Base-by-base conservation (phyloP, 2,329 filamentous ascomycete genomes). In the Zymoseptoria tritici region DNA sequence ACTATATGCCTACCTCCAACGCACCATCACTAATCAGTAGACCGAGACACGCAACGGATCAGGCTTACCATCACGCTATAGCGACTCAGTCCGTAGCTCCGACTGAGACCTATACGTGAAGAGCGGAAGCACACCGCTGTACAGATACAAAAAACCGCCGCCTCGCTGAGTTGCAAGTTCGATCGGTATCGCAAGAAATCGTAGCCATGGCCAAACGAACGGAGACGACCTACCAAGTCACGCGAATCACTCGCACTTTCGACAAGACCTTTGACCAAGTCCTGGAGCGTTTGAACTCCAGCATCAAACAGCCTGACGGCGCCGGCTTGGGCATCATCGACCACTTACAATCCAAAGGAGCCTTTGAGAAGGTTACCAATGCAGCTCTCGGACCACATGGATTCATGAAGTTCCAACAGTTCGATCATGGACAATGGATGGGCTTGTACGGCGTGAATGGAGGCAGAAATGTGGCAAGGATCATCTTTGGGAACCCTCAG, bases 401-500 rank as follows among this genome's bases (percentile, higher is more conserved):
- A 5, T 63, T 63, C 22, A 63, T 63, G 59, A 59, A 63, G 53
- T 63, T 63, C 42, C 52, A 55, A 29, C 57, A 55, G 20, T 57
- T 63, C 22, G 22, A 58, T 24, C 61, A 61, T 54, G 61, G 61
- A 2, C 50, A 57, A n/a, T 63, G 61, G 59, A 59, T 61, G 54
- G 16, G 31, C 22, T 26, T 61, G n/a, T 61, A 61, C 52, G 61
- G 61, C 55, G 57, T 59, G 21, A 50, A 57, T 36, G 52, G 52
- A 53, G 58, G 60, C n/a, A 24, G 57, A 13, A 52, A 57, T 54
- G 61, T 61, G 19, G 50, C 55, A 13, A 50, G 61, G 11, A 59
- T 63, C 42, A 55, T 63, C 22, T 63, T 63, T 46, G 61, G 61
- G 24, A 63, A 63, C 49, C 61, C 59, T 26, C 59, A 61, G 42